Conservation (phyloP, 1,139 yeast genomes). For the Yamadazyma membranifaciens region DNA sequence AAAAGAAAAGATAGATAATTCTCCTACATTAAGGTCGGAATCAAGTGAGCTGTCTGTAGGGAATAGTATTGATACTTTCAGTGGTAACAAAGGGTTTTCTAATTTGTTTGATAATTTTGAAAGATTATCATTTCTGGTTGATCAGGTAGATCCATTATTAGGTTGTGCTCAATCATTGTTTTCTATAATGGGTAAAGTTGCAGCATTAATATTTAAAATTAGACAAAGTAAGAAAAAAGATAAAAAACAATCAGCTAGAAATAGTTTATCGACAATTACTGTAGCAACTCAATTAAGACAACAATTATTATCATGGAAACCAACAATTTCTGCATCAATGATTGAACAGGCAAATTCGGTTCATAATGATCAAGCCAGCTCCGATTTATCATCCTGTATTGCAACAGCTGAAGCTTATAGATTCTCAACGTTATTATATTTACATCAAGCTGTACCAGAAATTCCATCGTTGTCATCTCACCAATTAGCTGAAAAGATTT, state of each 20-base stretch:
- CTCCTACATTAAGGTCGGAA: conserved; percentile 27
- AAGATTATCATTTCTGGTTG: conserved; percentile 24
- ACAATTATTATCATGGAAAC: conserved; percentile 55
- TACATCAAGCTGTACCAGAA: conserved; percentile 72
- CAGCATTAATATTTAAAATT: conserved; percentile 51
- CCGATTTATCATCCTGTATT: conserved; percentile 59
- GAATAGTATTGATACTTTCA: conserved; percentile 12
- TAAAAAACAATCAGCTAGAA: conserved; percentile 17
- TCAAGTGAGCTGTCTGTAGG: conserved; percentile 22
- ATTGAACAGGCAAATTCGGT: conserved; percentile 24
- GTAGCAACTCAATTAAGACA: conserved; percentile 54
- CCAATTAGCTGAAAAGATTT: conserved; percentile 57
- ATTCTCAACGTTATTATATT: conserved; percentile 53
- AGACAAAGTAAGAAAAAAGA: conserved; percentile 26
- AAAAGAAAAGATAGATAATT: conserved; percentile 12
- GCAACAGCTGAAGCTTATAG: conserved; percentile 72
- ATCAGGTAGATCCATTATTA: conserved; percentile 58
- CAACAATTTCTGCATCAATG: conserved; percentile 39
- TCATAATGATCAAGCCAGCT: conserved; percentile 22
- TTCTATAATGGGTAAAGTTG: conserved; percentile 62
- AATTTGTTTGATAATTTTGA: conserved; percentile 35
- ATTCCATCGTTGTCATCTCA: conserved; percentile 56
- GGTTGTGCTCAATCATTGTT: conserved; percentile 68
- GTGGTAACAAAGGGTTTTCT: conserved; percentile 14
- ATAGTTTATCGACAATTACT: conserved; percentile 49